Conservation (phyloP, 2,329 filamentous ascomycete genomes). For the Trichoderma aggressivum region DNA sequence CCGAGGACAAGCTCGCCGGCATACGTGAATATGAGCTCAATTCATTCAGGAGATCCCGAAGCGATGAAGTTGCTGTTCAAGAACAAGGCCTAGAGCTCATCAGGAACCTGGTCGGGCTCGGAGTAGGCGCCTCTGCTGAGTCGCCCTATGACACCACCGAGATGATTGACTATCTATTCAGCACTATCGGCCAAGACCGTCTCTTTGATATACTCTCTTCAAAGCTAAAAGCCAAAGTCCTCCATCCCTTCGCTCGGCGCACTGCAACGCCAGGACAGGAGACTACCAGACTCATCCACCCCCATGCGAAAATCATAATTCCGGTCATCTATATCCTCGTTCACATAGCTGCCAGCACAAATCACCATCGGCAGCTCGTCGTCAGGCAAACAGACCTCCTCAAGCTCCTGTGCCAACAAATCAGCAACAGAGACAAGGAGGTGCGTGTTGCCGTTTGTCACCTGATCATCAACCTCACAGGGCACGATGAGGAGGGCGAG, state of each 20-base stretch:
- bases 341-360: constrained; percentile 79
- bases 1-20: constrained; percentile 47
- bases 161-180: constrained; percentile 84
- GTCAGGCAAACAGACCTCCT: constrained; percentile 75
- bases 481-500: constrained; percentile 72
- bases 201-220: constrained; percentile 78
- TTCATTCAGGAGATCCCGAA: constrained; percentile 62
- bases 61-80: constrained; percentile 80
- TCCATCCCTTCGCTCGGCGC: constrained; percentile 51
- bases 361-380: constrained; percentile 73
- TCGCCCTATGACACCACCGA: constrained; percentile 52
- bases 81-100: constrained; percentile 89
- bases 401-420: constrained; percentile 67
- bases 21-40: constrained; percentile 67
- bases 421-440: constrained; percentile 67
- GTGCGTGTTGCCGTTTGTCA: constrained; percentile 79
- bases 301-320: constrained; percentile 67
- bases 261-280: constrained; percentile 35
- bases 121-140: constrained; percentile 48
- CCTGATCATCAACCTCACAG: constrained; percentile 81
- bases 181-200: constrained; percentile 68
- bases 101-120: constrained; percentile 74
- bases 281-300: constrained; percentile 50
- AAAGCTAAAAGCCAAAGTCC: constrained; percentile 65
- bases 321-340: constrained; percentile 79